A percentile compares a stretch with the other conserved stretches of the same genome.
Evolutionary conservation across 495 filamentous ascomycete species (phyloP).

Genomic region (Bacidia gigantensis): DNA sequence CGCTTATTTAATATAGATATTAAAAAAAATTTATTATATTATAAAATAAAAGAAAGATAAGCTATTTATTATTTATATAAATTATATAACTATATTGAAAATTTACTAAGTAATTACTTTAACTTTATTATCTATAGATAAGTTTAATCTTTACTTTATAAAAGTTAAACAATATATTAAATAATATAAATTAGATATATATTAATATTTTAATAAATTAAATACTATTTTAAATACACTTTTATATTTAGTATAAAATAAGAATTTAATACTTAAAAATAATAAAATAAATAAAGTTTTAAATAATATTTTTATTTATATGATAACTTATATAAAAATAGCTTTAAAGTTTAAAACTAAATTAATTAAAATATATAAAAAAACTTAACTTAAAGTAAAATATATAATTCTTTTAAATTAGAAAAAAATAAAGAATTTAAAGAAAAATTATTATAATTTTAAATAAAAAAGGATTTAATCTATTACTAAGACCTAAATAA

Average conservation of each 20-base stretch:
- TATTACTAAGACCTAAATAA: constrained; percentile 2
- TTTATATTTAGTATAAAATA: background rate
- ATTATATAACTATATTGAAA: background rate
- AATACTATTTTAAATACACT: background rate
- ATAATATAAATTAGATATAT: background rate
- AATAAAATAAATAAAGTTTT: background rate
- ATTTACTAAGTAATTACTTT: background rate
- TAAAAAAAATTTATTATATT: background rate
- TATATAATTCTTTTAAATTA: background rate
- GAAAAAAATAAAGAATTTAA: background rate
- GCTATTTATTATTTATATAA: background rate
- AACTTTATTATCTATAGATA: background rate
- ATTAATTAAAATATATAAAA: background rate
- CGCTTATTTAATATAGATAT: background rate
- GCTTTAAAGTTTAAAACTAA: background rate
- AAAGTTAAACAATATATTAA: background rate
- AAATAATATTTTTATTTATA: background rate
- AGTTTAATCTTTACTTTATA: background rate
- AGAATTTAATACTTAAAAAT: background rate
- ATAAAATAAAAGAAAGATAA: background rate
- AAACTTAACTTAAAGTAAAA: background rate
- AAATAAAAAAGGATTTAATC: background rate
- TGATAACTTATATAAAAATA: background rate
- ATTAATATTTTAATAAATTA: background rate
- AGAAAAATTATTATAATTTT: constrained; percentile 1